These are phyloP conservation scores for Vitis hybrid DNA, from an alignment of 177 flowering plant genomes.

Conservation along the genomic window DNA sequence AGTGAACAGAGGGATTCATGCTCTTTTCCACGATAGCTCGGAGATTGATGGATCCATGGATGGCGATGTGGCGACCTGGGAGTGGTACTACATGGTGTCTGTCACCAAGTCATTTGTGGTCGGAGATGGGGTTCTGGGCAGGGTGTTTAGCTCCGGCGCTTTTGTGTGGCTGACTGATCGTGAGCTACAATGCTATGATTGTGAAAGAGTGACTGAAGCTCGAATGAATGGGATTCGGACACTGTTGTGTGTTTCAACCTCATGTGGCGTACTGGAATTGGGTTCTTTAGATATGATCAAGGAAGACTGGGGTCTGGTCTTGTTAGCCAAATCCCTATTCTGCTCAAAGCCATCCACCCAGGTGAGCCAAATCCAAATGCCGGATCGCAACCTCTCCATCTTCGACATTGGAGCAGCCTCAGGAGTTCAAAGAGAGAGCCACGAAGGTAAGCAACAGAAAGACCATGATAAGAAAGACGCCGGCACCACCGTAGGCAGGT, in stretches of 20 bases:
- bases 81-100: slow-evolving; percentile 33
- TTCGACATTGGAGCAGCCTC: slow-evolving; percentile 10
- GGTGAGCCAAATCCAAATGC: neutral
- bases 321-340: slow-evolving; percentile 17
- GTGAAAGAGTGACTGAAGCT: slow-evolving; percentile 36
- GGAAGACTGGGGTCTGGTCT: slow-evolving; percentile 23
- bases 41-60: slow-evolving; percentile 9
- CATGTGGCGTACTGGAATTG: slow-evolving; percentile 35
- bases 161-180: slow-evolving; percentile 29
- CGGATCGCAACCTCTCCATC: neutral
- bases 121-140: slow-evolving; percentile 25
- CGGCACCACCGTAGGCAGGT: neutral
- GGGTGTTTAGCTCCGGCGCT: slow-evolving; percentile 18
- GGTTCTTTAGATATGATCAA: slow-evolving; percentile 31
- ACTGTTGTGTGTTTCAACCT: slow-evolving; percentile 28
- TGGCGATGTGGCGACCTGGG: slow-evolving; percentile 18
- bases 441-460: neutral
- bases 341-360: neutral
- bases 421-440: neutral
- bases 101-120: slow-evolving; percentile 19
- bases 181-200: slow-evolving; percentile 15
- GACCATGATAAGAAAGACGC: neutral
- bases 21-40: slow-evolving; percentile 13
- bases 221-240: slow-evolving; percentile 32
- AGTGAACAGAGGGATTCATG: slow-evolving; percentile 1